phyloP scores from a whole-genome alignment of 2,329 filamentous ascomycete genomes.

The Diplodia corticola region DNA sequence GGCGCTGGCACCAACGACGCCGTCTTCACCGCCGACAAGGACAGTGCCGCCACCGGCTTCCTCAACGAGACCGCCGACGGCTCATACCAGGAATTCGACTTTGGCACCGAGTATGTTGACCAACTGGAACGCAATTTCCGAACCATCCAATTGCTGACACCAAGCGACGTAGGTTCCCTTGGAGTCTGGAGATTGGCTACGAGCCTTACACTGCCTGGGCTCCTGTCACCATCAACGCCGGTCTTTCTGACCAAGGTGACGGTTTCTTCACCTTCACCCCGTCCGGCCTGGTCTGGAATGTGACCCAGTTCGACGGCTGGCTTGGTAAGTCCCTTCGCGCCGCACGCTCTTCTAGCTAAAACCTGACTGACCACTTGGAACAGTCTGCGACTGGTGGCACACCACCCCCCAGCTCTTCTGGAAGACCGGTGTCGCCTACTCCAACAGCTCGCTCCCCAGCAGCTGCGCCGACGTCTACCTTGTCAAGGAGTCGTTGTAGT shows the following conservation, averaged over 20 bases:
- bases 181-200: conserved; percentile 13
- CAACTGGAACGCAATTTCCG: neutral
- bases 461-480: conserved; percentile 24
- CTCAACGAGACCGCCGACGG: conserved; percentile 22
- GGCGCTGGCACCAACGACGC: conserved; percentile 24
- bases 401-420: conserved; percentile 24
- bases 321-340: conserved; percentile 20
- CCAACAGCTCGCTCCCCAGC: conserved; percentile 7
- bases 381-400: conserved; percentile 26
- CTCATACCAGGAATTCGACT: conserved; percentile 21
- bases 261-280: conserved; percentile 17
- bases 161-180: conserved; percentile 14
- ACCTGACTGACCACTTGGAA: neutral
- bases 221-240: conserved; percentile 21
- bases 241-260: conserved; percentile 10
- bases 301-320: conserved; percentile 23
- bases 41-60: conserved; percentile 9
- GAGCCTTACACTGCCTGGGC: conserved; percentile 23
- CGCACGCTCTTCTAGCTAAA: neutral
- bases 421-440: conserved; percentile 3
- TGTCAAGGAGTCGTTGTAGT: conserved; percentile 19
- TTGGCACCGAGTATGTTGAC: conserved; percentile 20
- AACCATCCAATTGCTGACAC: neutral
- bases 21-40: conserved; percentile 9
- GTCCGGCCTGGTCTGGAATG: conserved; percentile 12